A percentile compares a stretch with the other conserved stretches of the same genome.
Evolutionary conservation across 306 rosid species (phyloP).

Genomic region (Ceratonia siliqua): DNA sequence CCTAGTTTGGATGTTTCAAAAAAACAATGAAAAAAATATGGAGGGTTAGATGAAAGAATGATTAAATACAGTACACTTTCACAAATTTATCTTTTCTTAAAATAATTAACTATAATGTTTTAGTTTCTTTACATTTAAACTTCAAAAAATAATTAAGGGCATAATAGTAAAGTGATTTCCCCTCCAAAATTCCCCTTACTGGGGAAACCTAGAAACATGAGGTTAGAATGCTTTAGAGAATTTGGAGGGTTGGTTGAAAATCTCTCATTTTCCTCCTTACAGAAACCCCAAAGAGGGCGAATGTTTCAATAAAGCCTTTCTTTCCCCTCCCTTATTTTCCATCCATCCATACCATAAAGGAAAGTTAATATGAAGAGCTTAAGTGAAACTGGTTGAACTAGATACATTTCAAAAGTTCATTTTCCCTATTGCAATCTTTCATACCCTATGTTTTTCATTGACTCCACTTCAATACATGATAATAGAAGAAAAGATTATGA

Average conservation of each 20-base stretch:
- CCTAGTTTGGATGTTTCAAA: not conserved
- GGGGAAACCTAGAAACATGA: not conserved
- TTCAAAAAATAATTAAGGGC: not conserved
- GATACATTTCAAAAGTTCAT: not conserved
- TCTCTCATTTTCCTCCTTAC: not conserved
- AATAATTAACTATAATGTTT: not conserved
- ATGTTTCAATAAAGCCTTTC: not conserved
- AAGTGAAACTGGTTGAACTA: not conserved
- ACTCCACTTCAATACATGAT: constrained; percentile 6
- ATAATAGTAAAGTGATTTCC: not conserved
- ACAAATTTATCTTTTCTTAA: not conserved
- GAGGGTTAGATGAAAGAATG: not conserved
- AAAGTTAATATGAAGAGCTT: not conserved
- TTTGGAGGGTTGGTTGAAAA: too few relatives aligned
- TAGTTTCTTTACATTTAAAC: not conserved
- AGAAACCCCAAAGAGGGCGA: not conserved
- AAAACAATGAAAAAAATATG: not conserved
- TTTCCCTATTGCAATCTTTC: not conserved
- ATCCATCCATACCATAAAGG: not conserved
- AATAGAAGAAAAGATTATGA: not conserved
- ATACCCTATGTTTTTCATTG: not conserved
- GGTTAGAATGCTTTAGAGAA: not conserved
- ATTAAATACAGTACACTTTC: not conserved
- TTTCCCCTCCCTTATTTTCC: not conserved
- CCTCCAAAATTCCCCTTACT: not conserved